phyloP scores from a whole-genome alignment of 768 basidiomycete genomes.

The Chalciporus pseudorubinellus region DNA sequence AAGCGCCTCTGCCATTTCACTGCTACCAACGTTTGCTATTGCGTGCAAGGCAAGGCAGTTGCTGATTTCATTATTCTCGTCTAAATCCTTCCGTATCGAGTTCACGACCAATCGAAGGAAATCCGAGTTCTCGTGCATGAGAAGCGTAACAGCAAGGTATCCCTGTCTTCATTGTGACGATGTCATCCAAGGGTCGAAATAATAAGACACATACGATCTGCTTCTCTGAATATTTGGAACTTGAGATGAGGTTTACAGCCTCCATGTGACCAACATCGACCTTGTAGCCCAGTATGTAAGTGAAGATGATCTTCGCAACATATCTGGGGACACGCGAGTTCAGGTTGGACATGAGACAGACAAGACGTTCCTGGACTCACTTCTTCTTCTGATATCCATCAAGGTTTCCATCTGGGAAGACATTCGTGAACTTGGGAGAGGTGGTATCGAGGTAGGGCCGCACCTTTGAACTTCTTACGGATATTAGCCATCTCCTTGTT shows the following conservation, averaged over 20 bases:
- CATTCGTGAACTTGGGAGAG: slow-evolving; percentile 1
- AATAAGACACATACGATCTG: slow-evolving; percentile 75
- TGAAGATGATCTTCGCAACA: slow-evolving; percentile 98
- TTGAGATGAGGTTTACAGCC: slow-evolving; percentile 96
- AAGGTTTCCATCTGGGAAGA: slow-evolving; percentile 67
- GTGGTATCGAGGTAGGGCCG: slow-evolving; percentile 5
- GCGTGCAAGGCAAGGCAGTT: slow-evolving; percentile 97
- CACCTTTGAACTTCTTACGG: slow-evolving; percentile 98
- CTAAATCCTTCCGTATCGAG: slow-evolving; percentile 95
- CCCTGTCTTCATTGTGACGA: slow-evolving; percentile 54
- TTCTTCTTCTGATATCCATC: slow-evolving; percentile 94
- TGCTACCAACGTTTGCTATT: slow-evolving; percentile 96
- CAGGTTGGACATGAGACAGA: slow-evolving; percentile 13
- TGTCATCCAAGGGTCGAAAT: background rate
- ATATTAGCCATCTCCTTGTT: slow-evolving; percentile 99
- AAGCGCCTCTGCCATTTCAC: slow-evolving; percentile 97
- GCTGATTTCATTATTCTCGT: slow-evolving; percentile 90
- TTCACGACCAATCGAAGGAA: slow-evolving; percentile 96
- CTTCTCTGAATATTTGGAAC: slow-evolving; percentile 95
- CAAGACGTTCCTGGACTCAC: slow-evolving; percentile 40
- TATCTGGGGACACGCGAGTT: slow-evolving; percentile 53
- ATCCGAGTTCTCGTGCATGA: slow-evolving; percentile 99
- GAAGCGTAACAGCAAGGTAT: slow-evolving; percentile 92
- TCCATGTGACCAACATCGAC: slow-evolving; percentile 99
- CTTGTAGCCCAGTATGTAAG: slow-evolving; percentile 98